These are phyloP conservation scores for Neonectria hederae DNA, from an alignment of 2,329 filamentous ascomycete species.

Conservation along the genomic window DNA sequence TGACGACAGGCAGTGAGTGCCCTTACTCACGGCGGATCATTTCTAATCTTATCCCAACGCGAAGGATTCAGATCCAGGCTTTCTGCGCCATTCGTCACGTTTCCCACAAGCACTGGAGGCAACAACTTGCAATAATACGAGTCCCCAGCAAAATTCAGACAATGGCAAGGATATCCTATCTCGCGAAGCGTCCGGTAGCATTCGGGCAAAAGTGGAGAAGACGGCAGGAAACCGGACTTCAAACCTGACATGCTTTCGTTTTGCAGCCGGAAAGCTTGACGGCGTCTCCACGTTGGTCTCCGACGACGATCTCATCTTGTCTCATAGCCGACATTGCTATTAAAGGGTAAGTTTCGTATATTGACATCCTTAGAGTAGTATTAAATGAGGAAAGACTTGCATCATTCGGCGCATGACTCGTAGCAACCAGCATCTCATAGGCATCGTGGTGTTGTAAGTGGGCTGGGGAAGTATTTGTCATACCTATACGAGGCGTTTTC, in stretches of 20 bases:
- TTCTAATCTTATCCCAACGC: neutral
- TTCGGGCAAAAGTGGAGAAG: neutral
- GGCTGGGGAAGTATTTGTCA: neutral
- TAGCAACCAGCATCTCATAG: neutral
- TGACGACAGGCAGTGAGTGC: neutral
- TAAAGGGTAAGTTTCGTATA: neutral
- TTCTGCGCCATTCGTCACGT: neutral
- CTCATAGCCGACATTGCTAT: no score
- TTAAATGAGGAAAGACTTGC: neutral
- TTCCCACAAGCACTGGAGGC: neutral
- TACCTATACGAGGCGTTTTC: neutral
- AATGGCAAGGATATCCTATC: conserved; percentile 6
- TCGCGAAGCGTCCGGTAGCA: conserved; percentile 4
- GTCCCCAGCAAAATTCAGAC: neutral
- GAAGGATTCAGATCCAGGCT: conserved; percentile 4
- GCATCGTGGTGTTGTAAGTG: neutral
- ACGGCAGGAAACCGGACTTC: neutral
- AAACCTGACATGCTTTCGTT: neutral
- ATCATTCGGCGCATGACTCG: neutral
- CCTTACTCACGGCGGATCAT: neutral
- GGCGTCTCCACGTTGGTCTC: neutral
- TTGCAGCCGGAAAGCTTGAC: neutral
- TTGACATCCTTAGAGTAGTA: neutral
- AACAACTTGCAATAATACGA: conserved; percentile 1
- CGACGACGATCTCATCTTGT: neutral